These are phyloP conservation scores for Starmerella bacillaris DNA, from an alignment of 805 yeast genomes.

Conservation along the genomic window DNA sequence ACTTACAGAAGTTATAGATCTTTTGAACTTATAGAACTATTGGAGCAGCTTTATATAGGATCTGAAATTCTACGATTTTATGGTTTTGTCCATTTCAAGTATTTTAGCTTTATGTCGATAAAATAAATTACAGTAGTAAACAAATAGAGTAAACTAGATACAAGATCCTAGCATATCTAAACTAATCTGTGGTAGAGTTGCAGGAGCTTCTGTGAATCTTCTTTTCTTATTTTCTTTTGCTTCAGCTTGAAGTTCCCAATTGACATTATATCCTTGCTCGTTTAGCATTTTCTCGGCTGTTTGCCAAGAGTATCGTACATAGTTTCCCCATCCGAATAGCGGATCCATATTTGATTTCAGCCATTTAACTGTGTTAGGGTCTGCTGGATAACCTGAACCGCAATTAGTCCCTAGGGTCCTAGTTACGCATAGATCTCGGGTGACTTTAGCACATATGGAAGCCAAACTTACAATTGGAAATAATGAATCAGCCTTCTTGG, in stretches of 20 bases:
- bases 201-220: not conserved
- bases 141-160: too few species aligned
- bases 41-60: too few species aligned
- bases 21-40: too few species aligned
- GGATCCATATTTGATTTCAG: slow-evolving; percentile 42
- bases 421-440: slow-evolving; percentile 53
- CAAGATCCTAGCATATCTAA: not conserved
- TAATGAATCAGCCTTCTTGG: slow-evolving; percentile 86
- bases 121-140: too few species aligned
- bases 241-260: slow-evolving; percentile 44
- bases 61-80: too few species aligned
- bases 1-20: too few species aligned
- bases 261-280: slow-evolving; percentile 36
- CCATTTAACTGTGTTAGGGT: slow-evolving; percentile 75
- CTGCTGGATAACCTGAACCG: slow-evolving; percentile 94
- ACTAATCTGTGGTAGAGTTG: slow-evolving; percentile 7
- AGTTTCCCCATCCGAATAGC: slow-evolving; percentile 70
- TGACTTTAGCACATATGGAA: slow-evolving; percentile 87
- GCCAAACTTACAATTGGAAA: slow-evolving; percentile 91
- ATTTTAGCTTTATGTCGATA: too few species aligned
- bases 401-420: slow-evolving; percentile 25
- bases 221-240: slow-evolving; percentile 22
- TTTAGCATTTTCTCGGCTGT: slow-evolving; percentile 62
- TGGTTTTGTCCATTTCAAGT: too few species aligned
- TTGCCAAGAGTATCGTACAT: slow-evolving; percentile 83